A percentile compares a stretch with the other conserved stretches of the same genome.
These are phyloP conservation scores for Nakataea oryzae DNA, from an alignment of 2,329 filamentous ascomycete species.

Conservation along the genomic window DNA sequence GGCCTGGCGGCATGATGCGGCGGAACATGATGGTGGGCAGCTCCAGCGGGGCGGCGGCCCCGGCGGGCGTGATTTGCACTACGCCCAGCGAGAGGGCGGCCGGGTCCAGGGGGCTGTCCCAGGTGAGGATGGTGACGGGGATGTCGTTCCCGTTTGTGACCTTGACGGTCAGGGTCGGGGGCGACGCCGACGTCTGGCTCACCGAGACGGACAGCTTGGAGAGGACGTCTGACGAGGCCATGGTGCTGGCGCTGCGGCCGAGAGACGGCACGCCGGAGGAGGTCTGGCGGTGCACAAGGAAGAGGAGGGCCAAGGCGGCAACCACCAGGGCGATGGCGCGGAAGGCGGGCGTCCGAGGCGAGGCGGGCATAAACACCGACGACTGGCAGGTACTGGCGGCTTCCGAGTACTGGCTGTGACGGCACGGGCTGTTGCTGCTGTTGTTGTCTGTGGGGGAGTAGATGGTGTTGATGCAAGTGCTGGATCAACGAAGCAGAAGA, in stretches of 20 bases:
- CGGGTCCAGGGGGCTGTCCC: constrained; percentile 8
- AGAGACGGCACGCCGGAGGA: not conserved
- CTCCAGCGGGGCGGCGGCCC: constrained; percentile 1
- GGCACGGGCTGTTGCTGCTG: not conserved
- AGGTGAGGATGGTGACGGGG: constrained; percentile 9
- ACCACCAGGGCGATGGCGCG: not conserved
- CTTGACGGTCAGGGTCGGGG: constrained; percentile 5
- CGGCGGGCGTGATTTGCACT: constrained; percentile 1
- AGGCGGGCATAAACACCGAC: not conserved
- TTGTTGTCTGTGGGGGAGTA: too few relatives aligned
- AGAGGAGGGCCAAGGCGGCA: not conserved
- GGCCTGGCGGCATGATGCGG: constrained; percentile 6
- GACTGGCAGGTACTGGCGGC: too few relatives aligned
- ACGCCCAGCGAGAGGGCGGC: constrained; percentile 7
- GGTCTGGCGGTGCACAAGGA: not conserved
- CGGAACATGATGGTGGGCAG: constrained; percentile 6
- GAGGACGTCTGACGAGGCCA: not conserved
- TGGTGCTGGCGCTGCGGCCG: not conserved
- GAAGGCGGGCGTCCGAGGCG: not conserved
- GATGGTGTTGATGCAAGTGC: too few relatives aligned
- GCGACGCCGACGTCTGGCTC: not conserved
- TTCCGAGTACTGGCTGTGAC: not conserved
- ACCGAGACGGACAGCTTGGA: constrained; percentile 1
- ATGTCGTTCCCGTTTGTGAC: constrained; percentile 6
- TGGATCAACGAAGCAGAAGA: too few relatives aligned